These are phyloP conservation scores for Schoenoplectus triqueter DNA, from an alignment of 202 grass and related monocot genomes.

Conservation along the genomic window DNA sequence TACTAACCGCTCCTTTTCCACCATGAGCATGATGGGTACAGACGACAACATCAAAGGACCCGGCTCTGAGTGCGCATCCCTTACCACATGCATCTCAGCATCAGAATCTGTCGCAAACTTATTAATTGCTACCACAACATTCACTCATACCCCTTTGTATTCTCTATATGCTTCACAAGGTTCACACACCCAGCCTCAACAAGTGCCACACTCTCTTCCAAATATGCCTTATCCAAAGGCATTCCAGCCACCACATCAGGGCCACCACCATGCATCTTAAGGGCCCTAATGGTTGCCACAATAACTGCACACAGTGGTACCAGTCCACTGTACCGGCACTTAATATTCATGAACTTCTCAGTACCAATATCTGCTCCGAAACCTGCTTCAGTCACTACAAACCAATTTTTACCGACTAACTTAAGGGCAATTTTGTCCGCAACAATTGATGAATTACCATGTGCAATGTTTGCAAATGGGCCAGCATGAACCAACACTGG, in stretches of 20 bases:
- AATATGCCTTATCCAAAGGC: slow-evolving; percentile 86
- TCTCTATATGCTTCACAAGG: slow-evolving; percentile 84
- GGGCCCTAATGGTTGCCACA: slow-evolving; percentile 91
- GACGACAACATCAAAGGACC: slow-evolving; percentile 84
- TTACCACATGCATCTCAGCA: slow-evolving; percentile 76
- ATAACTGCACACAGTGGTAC: slow-evolving; percentile 93
- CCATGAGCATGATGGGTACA: slow-evolving; percentile 97
- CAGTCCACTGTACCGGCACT: slow-evolving; percentile 93
- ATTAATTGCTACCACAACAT: slow-evolving; percentile 91
- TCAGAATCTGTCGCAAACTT: slow-evolving; percentile 92
- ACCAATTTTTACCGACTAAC: slow-evolving; percentile 87
- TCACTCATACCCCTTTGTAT: slow-evolving; percentile 82
- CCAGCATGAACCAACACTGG: slow-evolving; percentile 97
- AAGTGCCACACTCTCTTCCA: slow-evolving; percentile 80
- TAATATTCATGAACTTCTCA: slow-evolving; percentile 99
- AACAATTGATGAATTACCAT: slow-evolving; percentile 98
- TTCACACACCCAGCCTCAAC: slow-evolving; percentile 96
- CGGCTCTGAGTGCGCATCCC: slow-evolving; percentile 66
- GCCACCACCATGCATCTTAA: slow-evolving; percentile 97
- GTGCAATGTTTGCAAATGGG: slow-evolving; percentile 98
- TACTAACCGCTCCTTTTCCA: slow-evolving; percentile 93
- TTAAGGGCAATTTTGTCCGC: slow-evolving; percentile 98
- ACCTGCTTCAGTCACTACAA: slow-evolving; percentile 97
- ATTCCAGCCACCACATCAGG: slow-evolving; percentile 93
- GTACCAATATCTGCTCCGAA: slow-evolving; percentile 98